Evolutionary conservation across 2,329 filamentous ascomycete species (phyloP), one percentile per base, ranked within the genome.

Genomic region (Leptosphaerulina australis): DNA sequence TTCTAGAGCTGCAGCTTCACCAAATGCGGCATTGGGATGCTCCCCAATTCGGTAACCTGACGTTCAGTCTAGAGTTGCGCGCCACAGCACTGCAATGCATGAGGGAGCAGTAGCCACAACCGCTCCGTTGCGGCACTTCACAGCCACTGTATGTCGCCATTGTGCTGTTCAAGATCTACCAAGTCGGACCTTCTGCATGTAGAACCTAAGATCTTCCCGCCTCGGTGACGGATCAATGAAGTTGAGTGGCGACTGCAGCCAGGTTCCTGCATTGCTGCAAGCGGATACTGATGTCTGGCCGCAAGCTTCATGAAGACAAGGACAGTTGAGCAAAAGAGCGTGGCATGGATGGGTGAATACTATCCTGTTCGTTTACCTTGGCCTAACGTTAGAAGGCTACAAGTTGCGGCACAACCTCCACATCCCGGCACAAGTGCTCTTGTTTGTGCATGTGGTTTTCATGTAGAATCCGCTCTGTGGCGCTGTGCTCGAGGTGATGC

Each of bases 1-100:
- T 21, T 44, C 30, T 46, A 36, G 36, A 37, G 36, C 31, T 41
- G 36, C 31, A 36, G 31, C 41, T 24, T 41, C 36, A 25, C 48
- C 41, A 15, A 4, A 37, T 37, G 12, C 18, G 26, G 41, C 17
- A 17, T 14, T 31, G 22, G 5, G n/a, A 18, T 30, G 25, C 30
- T 9, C 11, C 41, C 31, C 7, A 37, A 51, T 30, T 15, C 8
- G 41, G 48, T 37, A 24, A 14, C 15, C 30, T 51, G 31, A 33
- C 41, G 37, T 41, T 15, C 14, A 34, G 35, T 9, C 12, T n/a
- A 14, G 30, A 31, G 25, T 21, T 24, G 21, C 46, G 48, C 48
- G 48, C 41, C 48, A 41, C 41, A 43, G 9, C 31, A 31, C 11
- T 11, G 17, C 36, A 17, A n/a, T n/a, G n/a, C n/a, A n/a, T n/a